Evolutionary conservation across 768 basidiomycete species (phyloP), one percentile per base, ranked within the genome.

Genomic region (Mycena latifolia): DNA sequence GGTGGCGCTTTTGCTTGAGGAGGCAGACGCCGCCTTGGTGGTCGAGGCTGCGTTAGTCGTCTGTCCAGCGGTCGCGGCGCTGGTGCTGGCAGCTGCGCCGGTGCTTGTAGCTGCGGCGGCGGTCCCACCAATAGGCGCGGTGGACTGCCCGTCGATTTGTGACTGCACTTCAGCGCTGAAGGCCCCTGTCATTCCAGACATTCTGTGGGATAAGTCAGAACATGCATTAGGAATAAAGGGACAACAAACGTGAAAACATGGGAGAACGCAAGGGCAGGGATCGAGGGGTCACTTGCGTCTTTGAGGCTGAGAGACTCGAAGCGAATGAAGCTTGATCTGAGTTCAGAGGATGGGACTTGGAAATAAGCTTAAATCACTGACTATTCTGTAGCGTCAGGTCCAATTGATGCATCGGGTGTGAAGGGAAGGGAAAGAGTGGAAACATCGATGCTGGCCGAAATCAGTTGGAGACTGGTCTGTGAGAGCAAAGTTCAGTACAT

Each of bases 261-360:
- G 9, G 93, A 93, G 83, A 94, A 96, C 0, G 92, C 88, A 67
- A 90, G 80, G 48, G 84, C 86, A 5, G 84, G 85, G 79, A 81
- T 91, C 59, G 85, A 80, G 17, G 89, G 78, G 60, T 84, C 74
- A 2, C 73, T 72, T 29, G 87, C 51, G 74, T 91, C 87, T 75
- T 83, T 90, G 47, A 86, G 69, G 58, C 39, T 71, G 37, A 83
- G 68, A 0, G 93, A 94, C 63, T 91, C 85, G 72, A 92, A 79
- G 52, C 93, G 92, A 73, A 96, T 85, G 82, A 96, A 96, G 82
- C 92, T 92, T 63, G 3, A 58, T 25, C 22, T 27, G 20, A 35
- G 3, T 45, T 72, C 50, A 72, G 43, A 47, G 14, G 20, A 41
- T 56, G 41, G n/a, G 25, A 35, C 33, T 41, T 35, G 12, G 22